phyloP scores from a whole-genome alignment of 768 basidiomycete species.

The Termitomyces eurrhizus region DNA sequence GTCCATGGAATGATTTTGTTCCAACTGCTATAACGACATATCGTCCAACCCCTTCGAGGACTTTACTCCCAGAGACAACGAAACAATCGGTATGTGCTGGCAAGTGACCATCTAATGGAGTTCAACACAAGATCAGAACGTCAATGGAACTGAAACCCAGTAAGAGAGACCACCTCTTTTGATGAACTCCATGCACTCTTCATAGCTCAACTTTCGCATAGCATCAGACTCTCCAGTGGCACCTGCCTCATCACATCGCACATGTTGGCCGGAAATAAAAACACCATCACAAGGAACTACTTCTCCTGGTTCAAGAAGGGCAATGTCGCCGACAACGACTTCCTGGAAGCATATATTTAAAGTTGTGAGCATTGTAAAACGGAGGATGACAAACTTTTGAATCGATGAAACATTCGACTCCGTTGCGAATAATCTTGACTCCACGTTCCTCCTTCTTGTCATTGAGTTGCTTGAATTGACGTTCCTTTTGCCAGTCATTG shows the following conservation, averaged over 20 bases:
- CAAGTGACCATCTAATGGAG: conserved; percentile 20
- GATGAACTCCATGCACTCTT: conserved; percentile 59
- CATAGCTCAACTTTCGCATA: conserved; percentile 82
- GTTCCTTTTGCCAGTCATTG: conserved; percentile 99
- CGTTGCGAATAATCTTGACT: conserved; percentile 78
- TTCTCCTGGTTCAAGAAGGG: conserved; percentile 91
- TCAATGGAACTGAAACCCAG: background rate
- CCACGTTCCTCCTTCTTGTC: conserved; percentile 93
- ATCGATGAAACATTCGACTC: conserved; percentile 68
- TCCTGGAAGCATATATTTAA: conserved; percentile 46
- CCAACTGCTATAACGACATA: conserved; percentile 95
- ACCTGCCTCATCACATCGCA: conserved; percentile 93
- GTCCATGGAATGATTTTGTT: conserved; percentile 89
- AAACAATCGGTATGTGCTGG: conserved; percentile 83
- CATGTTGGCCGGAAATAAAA: conserved; percentile 88
- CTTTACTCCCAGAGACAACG: conserved; percentile 86
- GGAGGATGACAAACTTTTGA: conserved; percentile 55
- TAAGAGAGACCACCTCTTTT: conserved; percentile 17
- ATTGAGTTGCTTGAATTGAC: conserved; percentile 89
- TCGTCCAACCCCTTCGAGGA: conserved; percentile 89
- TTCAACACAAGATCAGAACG: background rate
- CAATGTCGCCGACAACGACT: conserved; percentile 92
- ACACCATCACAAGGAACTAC: conserved; percentile 95
- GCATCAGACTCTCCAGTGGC: conserved; percentile 97
- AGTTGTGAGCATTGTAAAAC: conserved; percentile 9